Evolutionary conservation across 2,329 filamentous ascomycete species (phyloP).

Genomic region (Bisporella sp.): DNA sequence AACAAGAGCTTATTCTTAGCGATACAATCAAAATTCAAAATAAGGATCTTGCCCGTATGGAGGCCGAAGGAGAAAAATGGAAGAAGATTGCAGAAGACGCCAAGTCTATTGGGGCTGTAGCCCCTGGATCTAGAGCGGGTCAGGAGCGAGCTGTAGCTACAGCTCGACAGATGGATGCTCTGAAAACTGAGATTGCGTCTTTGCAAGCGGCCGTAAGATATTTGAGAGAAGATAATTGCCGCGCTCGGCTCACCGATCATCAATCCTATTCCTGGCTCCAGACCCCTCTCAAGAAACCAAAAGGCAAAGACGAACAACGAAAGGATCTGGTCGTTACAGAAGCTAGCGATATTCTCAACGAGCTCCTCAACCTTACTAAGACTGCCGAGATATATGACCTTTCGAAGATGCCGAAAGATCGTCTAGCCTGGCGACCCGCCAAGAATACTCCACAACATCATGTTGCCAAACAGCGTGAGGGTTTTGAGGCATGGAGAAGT

Average conservation of each 20-base stretch:
- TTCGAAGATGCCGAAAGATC: conserved; percentile 47
- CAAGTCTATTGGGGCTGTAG: conserved; percentile 43
- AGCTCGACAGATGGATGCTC: conserved; percentile 64
- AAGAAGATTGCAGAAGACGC: conserved; percentile 62
- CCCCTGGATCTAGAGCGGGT: conserved; percentile 45
- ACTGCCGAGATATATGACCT: conserved; percentile 53
- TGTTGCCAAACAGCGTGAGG: conserved; percentile 57
- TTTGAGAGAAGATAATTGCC: conserved; percentile 59
- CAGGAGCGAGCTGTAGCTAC: conserved; percentile 63
- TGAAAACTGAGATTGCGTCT: conserved; percentile 61
- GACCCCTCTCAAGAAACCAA: conserved; percentile 46
- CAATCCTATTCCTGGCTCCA: conserved; percentile 54
- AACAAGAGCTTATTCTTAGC: conserved; percentile 44
- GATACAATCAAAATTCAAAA: conserved; percentile 62
- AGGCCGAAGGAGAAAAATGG: conserved; percentile 62
- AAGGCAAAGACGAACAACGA: conserved; percentile 39
- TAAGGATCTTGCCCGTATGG: conserved; percentile 56
- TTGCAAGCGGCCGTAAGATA: conserved; percentile 61
- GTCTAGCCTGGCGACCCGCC: conserved; percentile 59
- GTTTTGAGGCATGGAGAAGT: conserved; percentile 53
- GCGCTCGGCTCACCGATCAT: conserved; percentile 52
- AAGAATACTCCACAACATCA: conserved; percentile 59
- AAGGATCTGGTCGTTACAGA: conserved; percentile 49
- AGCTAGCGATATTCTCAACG: conserved; percentile 55
- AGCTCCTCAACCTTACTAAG: conserved; percentile 56